Percentiles rank a stretch among this genome's conserved stretches.
Evolutionary conservation across 352 stramenopile genomes (phyloP).

Genomic region (Phytophthora multivora): DNA sequence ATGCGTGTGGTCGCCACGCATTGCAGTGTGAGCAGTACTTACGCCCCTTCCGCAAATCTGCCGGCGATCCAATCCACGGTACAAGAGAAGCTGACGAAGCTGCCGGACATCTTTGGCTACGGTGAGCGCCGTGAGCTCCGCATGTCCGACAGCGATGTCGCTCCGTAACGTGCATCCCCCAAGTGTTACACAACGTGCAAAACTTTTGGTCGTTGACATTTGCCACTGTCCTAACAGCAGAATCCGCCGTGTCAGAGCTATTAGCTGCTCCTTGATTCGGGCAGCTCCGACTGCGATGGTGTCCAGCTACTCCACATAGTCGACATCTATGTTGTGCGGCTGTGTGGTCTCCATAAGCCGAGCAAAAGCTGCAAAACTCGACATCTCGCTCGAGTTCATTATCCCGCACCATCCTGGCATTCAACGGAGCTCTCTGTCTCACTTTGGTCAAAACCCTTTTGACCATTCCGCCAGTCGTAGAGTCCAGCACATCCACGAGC

Average conservation of each 20-base stretch:
- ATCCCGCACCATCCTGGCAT: conserved; percentile 28
- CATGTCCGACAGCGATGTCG: conserved; percentile 67
- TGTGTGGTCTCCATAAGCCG: conserved; percentile 72
- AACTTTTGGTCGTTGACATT: conserved; percentile 43
- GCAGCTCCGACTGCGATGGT: conserved; percentile 70
- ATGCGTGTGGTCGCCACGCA: conserved; percentile 54
- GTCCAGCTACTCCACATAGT: conserved; percentile 55
- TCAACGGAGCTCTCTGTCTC: conserved; percentile 49
- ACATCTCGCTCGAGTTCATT: conserved; percentile 43
- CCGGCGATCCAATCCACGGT: conserved; percentile 55
- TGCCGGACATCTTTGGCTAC: conserved; percentile 52
- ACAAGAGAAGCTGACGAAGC: conserved; percentile 27
- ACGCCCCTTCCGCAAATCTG: conserved; percentile 40
- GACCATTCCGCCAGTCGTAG: conserved; percentile 76
- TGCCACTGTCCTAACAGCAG: conserved; percentile 5
- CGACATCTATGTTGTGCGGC: conserved; percentile 67
- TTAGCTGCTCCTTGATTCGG: conserved; percentile 22
- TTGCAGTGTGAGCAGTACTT: conserved; percentile 71
- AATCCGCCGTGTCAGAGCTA: neutral
- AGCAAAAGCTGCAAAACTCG: conserved; percentile 75
- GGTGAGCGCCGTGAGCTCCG: conserved; percentile 54
- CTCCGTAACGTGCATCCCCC: conserved; percentile 61
- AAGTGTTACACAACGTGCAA: conserved; percentile 64
- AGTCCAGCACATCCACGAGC: conserved; percentile 78
- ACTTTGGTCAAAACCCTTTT: conserved; percentile 78